Percentiles rank a stretch among this genome's conserved stretches.
These are phyloP conservation scores for Xylaria sp. DNA, from an alignment of 2,329 filamentous ascomycete genomes.

Conservation along the genomic window DNA sequence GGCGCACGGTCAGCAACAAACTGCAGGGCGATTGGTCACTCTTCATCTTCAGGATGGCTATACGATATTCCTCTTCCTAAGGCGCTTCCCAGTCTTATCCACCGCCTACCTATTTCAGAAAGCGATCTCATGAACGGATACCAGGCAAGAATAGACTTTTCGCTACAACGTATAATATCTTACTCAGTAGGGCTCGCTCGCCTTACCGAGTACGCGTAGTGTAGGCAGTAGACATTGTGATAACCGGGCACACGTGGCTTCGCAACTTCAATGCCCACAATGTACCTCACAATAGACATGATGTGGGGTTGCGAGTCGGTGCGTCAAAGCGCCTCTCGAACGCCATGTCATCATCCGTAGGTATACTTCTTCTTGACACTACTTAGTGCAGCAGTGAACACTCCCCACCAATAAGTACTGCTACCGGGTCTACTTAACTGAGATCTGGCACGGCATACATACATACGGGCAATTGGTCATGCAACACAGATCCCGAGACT, in stretches of 20 bases:
- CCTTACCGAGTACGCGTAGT: background rate
- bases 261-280: constrained; percentile 1
- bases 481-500: background rate
- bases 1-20: constrained; percentile 12
- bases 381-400: background rate
- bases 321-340: background rate
- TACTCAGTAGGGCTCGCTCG: background rate
- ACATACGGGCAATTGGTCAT: constrained; percentile 46
- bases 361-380: background rate
- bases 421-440: constrained; percentile 66
- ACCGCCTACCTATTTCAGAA: background rate
- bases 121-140: background rate
- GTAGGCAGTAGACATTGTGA: background rate
- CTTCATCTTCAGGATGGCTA: constrained; percentile 65
- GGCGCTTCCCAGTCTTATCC: background rate
- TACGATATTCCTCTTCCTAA: background rate
- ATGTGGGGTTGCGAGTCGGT: background rate
- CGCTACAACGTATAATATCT: no score
- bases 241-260: constrained; percentile 13
- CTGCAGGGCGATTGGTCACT: background rate
- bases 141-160: no score
- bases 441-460: constrained; percentile 71
- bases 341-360: background rate
- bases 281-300: no score
- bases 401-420: constrained; percentile 34